Percentiles rank a stretch among this genome's conserved stretches.
phyloP scores from a whole-genome alignment of 169 alveolate genomes.

The Plasmodium reichenowi region DNA sequence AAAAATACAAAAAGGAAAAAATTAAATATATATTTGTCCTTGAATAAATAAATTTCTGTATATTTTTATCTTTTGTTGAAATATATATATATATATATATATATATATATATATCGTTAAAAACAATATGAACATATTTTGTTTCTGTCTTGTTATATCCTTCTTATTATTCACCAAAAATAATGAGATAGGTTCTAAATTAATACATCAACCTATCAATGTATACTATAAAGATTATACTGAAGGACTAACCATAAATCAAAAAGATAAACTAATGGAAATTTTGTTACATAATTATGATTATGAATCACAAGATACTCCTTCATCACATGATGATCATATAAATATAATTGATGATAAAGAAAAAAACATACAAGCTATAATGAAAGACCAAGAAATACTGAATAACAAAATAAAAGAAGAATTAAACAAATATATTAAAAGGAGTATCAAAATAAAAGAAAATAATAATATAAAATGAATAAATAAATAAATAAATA shows the following conservation, averaged over 20 bases:
- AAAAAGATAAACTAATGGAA: constrained; percentile 45
- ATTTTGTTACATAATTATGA: constrained; percentile 11
- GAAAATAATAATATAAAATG: background rate
- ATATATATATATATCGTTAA: too few relatives aligned
- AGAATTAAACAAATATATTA: constrained; percentile 33
- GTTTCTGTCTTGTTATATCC: constrained; percentile 6
- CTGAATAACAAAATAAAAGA: constrained; percentile 17
- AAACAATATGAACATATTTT: constrained; percentile 8
- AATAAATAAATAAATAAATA: too few relatives aligned
- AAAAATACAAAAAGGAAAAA: too few relatives aligned
- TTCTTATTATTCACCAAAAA: constrained; percentile 23
- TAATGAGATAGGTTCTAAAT: constrained; percentile 3
- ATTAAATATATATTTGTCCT: background rate
- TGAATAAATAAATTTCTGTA: background rate
- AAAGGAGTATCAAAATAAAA: constrained; percentile 11
- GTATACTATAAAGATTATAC: constrained; percentile 66
- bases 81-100: background rate
- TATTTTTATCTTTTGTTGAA: background rate
- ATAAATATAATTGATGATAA: constrained; percentile 27
- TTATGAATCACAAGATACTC: background rate
- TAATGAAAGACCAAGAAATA: constrained; percentile 24
- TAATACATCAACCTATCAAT: constrained; percentile 41
- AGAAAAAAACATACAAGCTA: constrained; percentile 16
- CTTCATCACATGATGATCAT: constrained; percentile 1
- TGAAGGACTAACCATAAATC: constrained; percentile 18